Percentiles rank a stretch among this genome's conserved stretches.
Evolutionary conservation across 345 rosid species (phyloP).

Genomic region (Eutrema heterophyllum): DNA sequence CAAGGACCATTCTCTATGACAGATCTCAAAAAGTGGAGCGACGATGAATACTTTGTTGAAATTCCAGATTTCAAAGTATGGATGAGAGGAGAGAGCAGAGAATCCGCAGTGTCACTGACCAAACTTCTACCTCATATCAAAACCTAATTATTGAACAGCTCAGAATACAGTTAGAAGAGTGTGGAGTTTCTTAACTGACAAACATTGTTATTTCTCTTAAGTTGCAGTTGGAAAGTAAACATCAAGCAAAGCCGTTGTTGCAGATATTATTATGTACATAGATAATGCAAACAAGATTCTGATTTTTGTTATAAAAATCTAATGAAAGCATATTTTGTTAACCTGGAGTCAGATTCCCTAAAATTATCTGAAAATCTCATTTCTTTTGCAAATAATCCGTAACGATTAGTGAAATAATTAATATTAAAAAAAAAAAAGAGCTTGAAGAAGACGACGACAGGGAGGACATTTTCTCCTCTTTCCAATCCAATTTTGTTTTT

Average conservation of each 20-base stretch:
- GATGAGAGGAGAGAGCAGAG: conserved; percentile 42
- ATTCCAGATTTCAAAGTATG: conserved; percentile 58
- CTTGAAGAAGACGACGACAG: conserved; percentile 17
- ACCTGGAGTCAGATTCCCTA: background rate
- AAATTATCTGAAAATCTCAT: background rate
- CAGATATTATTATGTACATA: background rate
- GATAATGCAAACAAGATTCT: background rate
- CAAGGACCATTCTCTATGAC: conserved; percentile 65
- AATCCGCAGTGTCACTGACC: conserved; percentile 37
- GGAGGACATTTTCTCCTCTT: conserved; percentile 25
- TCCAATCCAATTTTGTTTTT: background rate
- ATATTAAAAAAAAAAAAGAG: background rate
- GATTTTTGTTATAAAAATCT: conserved; percentile 43
- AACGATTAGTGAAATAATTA: background rate
- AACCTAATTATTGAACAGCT: conserved; percentile 20
- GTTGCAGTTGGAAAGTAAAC: background rate
- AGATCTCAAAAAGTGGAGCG: conserved; percentile 50
- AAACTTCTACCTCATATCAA: conserved; percentile 7
- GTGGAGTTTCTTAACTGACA: background rate
- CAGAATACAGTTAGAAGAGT: background rate
- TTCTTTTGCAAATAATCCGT: background rate
- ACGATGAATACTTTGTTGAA: conserved; percentile 37
- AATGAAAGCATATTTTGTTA: conserved; percentile 16
- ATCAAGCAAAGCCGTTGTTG: background rate
- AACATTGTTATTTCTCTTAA: background rate